Evolutionary conservation across 2,329 filamentous ascomycete species (phyloP).

Genomic region (Trichoderma hamatum): DNA sequence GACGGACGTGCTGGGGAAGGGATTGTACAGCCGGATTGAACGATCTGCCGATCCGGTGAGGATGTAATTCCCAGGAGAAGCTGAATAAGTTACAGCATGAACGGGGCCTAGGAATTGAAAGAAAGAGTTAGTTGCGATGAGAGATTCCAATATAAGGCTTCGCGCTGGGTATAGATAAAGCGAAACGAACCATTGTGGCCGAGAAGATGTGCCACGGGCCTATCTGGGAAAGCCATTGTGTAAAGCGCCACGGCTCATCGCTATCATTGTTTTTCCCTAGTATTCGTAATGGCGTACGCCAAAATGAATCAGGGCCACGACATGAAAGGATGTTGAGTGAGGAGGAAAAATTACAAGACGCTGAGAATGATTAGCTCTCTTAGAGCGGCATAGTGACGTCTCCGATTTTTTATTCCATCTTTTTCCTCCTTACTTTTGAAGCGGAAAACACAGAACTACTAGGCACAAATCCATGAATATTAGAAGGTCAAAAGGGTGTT

Average conservation of each 20-base stretch:
- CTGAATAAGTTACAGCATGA: conserved; percentile 73
- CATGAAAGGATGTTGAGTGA: neutral
- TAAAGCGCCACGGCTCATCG: conserved; percentile 31
- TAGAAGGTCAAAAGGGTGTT: neutral
- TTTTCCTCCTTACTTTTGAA: neutral
- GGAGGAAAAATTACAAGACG: neutral
- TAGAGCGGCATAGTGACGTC: neutral
- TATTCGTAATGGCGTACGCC: neutral
- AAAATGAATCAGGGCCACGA: neutral
- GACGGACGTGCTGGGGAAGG: conserved; percentile 54
- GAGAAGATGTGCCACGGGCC: conserved; percentile 58
- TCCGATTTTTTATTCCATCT: neutral
- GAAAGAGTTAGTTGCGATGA: neutral
- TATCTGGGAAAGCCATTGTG: conserved; percentile 51
- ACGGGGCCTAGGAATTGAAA: conserved; percentile 60
- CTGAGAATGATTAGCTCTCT: neutral
- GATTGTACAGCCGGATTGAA: conserved; percentile 84
- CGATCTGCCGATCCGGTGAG: conserved; percentile 87
- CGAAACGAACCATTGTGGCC: conserved; percentile 58
- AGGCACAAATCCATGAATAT: neutral
- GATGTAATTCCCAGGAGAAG: conserved; percentile 73
- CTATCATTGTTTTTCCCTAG: conserved; percentile 31
- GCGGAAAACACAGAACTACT: neutral
- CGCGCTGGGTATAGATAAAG: neutral
- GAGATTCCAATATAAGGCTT: neutral